Conservation (phyloP, 768 basidiomycete genomes). For the Naganishia kalamii region DNA sequence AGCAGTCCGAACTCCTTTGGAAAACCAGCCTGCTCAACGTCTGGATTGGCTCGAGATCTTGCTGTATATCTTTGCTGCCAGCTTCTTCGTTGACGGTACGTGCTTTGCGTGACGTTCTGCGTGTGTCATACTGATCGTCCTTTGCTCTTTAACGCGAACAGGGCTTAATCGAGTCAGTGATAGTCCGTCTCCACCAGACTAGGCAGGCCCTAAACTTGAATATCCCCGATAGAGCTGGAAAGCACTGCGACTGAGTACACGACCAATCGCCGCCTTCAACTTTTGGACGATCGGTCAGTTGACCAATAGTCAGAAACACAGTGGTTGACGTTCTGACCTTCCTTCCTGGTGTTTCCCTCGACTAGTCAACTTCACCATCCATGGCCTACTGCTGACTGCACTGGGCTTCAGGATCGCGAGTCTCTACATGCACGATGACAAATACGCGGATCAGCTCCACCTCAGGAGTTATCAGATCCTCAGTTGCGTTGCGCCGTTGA, state of each 20-base stretch:
- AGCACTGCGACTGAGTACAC: slow-evolving; percentile 60
- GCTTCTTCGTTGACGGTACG: slow-evolving; percentile 74
- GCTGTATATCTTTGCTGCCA: slow-evolving; percentile 69
- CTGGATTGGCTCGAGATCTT: slow-evolving; percentile 74
- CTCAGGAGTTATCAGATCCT: slow-evolving; percentile 78
- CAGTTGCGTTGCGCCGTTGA: slow-evolving; percentile 77
- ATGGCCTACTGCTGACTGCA: slow-evolving; percentile 64
- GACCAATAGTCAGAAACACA: background rate
- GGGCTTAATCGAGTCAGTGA: slow-evolving; percentile 15
- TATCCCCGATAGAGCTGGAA: background rate
- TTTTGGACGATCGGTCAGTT: slow-evolving; percentile 59
- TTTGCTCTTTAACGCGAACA: background rate
- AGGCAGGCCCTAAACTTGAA: background rate
- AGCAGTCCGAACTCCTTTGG: slow-evolving; percentile 73
- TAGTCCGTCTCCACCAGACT: background rate
- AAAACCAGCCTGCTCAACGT: slow-evolving; percentile 53
- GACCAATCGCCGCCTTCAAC: slow-evolving; percentile 54
- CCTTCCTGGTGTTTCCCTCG: background rate
- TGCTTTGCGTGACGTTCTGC: background rate
- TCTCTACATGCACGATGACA: slow-evolving; percentile 47
- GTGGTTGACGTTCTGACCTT: slow-evolving; percentile 11
- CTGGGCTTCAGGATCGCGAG: slow-evolving; percentile 67
- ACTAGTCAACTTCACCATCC: slow-evolving; percentile 62
- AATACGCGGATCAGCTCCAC: slow-evolving; percentile 44
- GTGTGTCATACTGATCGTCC: background rate